Base-by-base conservation (phyloP, 2,329 filamentous ascomycete species). In the Hypoxylon sp. region DNA sequence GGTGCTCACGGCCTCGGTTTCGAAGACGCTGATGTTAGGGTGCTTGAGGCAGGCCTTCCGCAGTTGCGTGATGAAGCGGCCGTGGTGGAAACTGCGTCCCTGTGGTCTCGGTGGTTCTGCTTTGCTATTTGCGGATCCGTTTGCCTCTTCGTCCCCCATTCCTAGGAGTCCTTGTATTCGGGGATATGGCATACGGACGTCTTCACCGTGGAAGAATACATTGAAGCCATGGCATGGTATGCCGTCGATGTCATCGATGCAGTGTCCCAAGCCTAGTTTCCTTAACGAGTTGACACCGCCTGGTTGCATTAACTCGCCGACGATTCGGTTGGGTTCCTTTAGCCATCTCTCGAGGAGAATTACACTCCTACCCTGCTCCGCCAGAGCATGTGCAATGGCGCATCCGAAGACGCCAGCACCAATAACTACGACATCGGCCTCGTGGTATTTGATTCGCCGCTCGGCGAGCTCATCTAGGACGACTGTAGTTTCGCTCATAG, bases 301-400 rank as follows among this genome's bases (percentile, higher is more conserved):
- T 0, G 96, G 96, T 81, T 99, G 96, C 74, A 99, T 84, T 71
- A 99, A 83, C 83, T 99, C 96, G 74, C 96, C 96, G 52, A 99
- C 94, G 73, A 99, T 99, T 71, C 96, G 90, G 82, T 98, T 92
- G 19, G 96, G 96, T 83, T 98, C 92, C 81, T 94, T 94, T 81
- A 98, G 85, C 82, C 90, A 97, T 76, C 89, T 88, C 83, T 99
- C 96, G 55, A 99, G 88, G 57, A 99, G 84, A 26, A 98, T 87
- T 26, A 99, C 94, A 79, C 92, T 97, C 70, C 96, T 90, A 59
- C 94, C 94, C 82, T 98, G 96, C 74, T 92, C 91, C 66, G 92
- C 94, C 50, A 98, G 86, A 22, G 95, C 90, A 71, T 91, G 92
- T 17, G 96, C 95, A 22, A 94, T 85, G 19, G 94, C 93, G 80